These are phyloP conservation scores for Scutellaria barbata DNA, from an alignment of 257 asterid genomes.

Conservation along the genomic window DNA sequence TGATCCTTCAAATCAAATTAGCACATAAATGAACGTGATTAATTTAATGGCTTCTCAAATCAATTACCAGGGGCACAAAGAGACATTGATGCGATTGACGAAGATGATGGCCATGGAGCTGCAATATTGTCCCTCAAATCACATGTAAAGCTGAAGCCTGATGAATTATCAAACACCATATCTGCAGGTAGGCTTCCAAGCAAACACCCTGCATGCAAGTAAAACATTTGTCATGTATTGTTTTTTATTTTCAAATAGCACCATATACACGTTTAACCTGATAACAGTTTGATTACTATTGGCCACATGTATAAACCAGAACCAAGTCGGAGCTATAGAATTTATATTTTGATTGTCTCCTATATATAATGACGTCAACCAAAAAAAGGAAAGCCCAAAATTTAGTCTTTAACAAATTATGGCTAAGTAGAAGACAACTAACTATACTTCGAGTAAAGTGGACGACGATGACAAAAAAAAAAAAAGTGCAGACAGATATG, in stretches of 20 bases:
- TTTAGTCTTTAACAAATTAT: background rate
- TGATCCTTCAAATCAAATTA: conserved; percentile 10
- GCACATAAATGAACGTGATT: background rate
- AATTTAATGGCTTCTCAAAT: conserved; percentile 5
- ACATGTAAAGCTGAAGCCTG: conserved; percentile 91
- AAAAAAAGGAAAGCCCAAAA: background rate
- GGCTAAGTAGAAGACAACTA: background rate
- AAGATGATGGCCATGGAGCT: conserved; percentile 99
- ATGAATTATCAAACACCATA: conserved; percentile 77
- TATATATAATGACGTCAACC: background rate
- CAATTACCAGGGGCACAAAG: conserved; percentile 97
- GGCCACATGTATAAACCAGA: background rate
- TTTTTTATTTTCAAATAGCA: background rate
- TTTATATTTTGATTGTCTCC: background rate
- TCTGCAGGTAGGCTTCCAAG: conserved; percentile 88
- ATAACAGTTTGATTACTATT: no score
- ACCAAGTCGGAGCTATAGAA: no score
- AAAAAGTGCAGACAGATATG: background rate
- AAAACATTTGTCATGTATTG: conserved; percentile 17
- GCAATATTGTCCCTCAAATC: conserved; percentile 90
- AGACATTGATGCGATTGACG: conserved; percentile 76
- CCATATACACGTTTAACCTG: background rate
- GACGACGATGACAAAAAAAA: background rate
- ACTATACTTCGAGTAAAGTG: background rate
- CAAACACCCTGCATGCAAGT: conserved; percentile 68